phyloP scores from a whole-genome alignment of 257 asterid species.

The Nicotiana obtusifolia region DNA sequence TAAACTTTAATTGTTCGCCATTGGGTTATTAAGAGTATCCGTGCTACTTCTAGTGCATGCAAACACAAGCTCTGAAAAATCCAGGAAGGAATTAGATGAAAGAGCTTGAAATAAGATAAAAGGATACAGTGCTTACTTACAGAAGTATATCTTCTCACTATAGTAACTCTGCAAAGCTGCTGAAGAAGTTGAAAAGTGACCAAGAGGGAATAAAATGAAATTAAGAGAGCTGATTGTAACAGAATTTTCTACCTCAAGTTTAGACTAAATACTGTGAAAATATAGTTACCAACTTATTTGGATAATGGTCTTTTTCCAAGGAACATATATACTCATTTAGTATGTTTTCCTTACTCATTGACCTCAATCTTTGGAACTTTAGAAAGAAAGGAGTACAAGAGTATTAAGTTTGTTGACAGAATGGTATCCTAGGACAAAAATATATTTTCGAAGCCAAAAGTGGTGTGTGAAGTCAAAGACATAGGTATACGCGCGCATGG shows the following conservation, averaged over 20 bases:
- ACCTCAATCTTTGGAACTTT: slow-evolving; percentile 15
- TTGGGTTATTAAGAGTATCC: neutral
- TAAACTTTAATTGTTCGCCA: neutral
- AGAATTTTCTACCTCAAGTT: neutral
- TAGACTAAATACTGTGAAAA: neutral
- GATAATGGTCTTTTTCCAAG: neutral
- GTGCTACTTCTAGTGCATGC: neutral
- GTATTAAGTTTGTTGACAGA: neutral
- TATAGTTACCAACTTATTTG: neutral
- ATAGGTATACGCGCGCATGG: slow-evolving; percentile 25
- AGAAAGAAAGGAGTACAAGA: neutral
- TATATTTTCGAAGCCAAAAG: neutral
- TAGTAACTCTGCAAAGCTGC: neutral
- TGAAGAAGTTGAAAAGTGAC: neutral
- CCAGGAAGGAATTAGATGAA: neutral
- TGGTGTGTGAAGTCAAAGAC: neutral
- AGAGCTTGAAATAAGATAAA: neutral
- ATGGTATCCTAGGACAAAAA: slow-evolving; percentile 14
- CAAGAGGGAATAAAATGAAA: neutral
- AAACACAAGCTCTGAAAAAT: neutral
- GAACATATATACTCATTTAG: slow-evolving; percentile 15
- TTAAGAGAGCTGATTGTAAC: neutral
- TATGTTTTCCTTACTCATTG: slow-evolving; percentile 3
- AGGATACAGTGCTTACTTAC: neutral
- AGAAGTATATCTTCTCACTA: neutral